These are phyloP conservation scores for Termitomyces sp. DNA, from an alignment of 768 basidiomycete genomes.

Conservation along the genomic window DNA sequence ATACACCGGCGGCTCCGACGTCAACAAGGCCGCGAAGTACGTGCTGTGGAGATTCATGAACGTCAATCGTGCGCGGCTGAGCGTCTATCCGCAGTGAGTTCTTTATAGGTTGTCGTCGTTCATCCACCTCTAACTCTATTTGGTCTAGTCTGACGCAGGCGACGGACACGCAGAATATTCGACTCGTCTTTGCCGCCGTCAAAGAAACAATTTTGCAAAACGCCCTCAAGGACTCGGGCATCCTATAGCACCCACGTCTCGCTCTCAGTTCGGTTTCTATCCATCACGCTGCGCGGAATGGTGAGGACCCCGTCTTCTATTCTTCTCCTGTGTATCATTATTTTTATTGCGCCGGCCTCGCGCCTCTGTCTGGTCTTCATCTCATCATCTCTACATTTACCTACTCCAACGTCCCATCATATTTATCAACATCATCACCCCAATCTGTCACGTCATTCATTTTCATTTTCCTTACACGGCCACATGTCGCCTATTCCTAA, in stretches of 20 bases:
- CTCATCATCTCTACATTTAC: background rate
- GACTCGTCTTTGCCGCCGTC: constrained; percentile 16
- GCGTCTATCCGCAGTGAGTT: constrained; percentile 92
- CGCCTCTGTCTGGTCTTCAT: background rate
- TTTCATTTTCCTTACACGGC: too few species aligned
- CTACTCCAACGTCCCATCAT: background rate
- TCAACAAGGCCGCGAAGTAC: constrained; percentile 93
- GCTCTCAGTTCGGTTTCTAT: background rate
- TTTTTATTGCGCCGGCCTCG: background rate
- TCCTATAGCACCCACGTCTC: constrained; percentile 3
- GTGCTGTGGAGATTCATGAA: constrained; percentile 96
- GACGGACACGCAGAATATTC: constrained; percentile 16
- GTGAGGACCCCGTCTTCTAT: background rate
- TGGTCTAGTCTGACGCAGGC: constrained; percentile 15
- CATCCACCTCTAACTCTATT: background rate
- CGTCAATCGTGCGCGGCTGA: constrained; percentile 78
- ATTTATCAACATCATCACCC: background rate
- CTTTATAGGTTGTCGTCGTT: background rate
- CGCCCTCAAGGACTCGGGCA: constrained; percentile 15
- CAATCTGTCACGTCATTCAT: background rate
- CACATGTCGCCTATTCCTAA: background rate
- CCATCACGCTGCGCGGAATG: background rate
- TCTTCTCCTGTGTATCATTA: background rate
- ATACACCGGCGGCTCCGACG: constrained; percentile 84
- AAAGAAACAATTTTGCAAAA: constrained; percentile 18